Percentiles rank a stretch among this genome's conserved stretches.
Conservation (phyloP, 805 yeast species). For the Ogataea nitratoaversa region DNA sequence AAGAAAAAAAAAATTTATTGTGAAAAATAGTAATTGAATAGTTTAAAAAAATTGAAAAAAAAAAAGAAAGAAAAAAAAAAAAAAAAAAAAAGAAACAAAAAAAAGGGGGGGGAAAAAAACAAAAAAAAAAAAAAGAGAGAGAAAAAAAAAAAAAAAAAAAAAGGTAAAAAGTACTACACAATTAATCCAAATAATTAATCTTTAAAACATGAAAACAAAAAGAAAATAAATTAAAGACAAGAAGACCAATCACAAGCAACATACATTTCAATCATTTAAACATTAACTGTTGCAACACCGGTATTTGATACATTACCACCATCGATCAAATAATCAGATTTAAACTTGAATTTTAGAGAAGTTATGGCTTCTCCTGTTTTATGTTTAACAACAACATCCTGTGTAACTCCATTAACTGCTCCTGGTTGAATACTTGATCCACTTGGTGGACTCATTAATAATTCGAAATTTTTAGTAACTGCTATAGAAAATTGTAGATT, state of each 20-base stretch:
- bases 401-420: constrained; percentile 22
- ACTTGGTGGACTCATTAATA: constrained; percentile 26
- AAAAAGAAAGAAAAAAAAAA: not conserved
- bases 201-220: no score
- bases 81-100: not conserved
- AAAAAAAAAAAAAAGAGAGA: not conserved
- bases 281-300: constrained; percentile 41
- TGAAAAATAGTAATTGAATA: no score
- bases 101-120: not conserved
- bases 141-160: not conserved
- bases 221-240: not conserved
- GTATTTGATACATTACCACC: constrained; percentile 50
- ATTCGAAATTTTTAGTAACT: constrained; percentile 30
- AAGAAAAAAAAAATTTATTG: no score
- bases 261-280: constrained; percentile 2
- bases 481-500: constrained; percentile 30
- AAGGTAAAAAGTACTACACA: not conserved
- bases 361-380: constrained; percentile 11
- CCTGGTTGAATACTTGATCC: constrained; percentile 13
- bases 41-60: no score
- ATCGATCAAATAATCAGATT: constrained; percentile 49
- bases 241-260: not conserved
- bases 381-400: constrained; percentile 20
- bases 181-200: no score
- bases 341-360: constrained; percentile 68